phyloP scores from a whole-genome alignment of 176 grass and related monocot genomes.

The Microstegium vimineum region DNA sequence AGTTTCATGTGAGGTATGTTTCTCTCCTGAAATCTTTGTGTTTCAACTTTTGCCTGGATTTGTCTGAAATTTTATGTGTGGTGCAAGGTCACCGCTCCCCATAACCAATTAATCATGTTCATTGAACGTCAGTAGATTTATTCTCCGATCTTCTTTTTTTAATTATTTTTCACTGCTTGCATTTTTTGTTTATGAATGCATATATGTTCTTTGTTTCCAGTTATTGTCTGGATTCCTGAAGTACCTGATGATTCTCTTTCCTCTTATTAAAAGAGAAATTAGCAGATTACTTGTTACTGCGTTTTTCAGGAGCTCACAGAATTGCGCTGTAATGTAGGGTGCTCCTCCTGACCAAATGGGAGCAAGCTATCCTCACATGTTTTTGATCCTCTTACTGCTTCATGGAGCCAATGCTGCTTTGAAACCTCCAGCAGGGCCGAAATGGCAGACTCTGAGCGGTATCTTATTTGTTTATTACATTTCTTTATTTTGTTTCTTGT shows the following conservation, averaged over 20 bases:
- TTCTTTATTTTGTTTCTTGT: background rate
- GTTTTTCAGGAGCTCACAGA: background rate
- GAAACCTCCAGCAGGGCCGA: slow-evolving; percentile 24
- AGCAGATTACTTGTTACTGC: background rate
- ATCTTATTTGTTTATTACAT: background rate
- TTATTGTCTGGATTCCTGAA: background rate
- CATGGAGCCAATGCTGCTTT: slow-evolving; percentile 46
- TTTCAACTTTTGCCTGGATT: slow-evolving; percentile 9
- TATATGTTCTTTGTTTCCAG: background rate
- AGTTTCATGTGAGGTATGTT: slow-evolving; percentile 50
- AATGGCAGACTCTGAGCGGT: slow-evolving; percentile 79
- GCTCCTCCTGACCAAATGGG: slow-evolving; percentile 62
- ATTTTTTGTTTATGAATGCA: slow-evolving; percentile 5
- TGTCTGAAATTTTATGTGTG: slow-evolving; percentile 7
- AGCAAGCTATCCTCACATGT: slow-evolving; percentile 49
- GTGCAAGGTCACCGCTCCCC: background rate
- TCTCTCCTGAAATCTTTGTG: background rate
- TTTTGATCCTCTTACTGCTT: slow-evolving; percentile 52
- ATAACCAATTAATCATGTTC: background rate
- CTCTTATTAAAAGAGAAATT: background rate
- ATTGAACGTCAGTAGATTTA: background rate
- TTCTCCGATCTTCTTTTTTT: background rate
- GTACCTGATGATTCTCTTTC: background rate
- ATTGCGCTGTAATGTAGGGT: slow-evolving; percentile 34
- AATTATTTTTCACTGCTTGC: background rate